phyloP scores from a whole-genome alignment of 805 yeast species.

The Monosporozyma yasuniensis region DNA sequence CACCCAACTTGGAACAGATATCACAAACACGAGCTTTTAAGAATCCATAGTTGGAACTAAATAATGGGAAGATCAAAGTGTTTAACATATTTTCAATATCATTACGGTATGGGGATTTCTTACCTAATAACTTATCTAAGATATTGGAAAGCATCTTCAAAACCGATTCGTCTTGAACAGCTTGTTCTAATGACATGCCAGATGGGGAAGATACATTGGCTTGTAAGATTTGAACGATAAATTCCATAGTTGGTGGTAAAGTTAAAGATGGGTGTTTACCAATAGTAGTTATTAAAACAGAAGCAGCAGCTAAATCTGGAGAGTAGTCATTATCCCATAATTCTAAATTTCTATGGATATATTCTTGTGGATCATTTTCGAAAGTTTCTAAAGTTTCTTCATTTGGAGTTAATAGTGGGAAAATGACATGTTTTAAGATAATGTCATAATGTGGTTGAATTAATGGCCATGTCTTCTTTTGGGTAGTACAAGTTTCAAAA shows the following conservation, averaged over 20 bases:
- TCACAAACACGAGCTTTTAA: constrained; percentile 71
- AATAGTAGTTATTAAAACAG: constrained; percentile 62
- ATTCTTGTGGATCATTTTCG: constrained; percentile 84
- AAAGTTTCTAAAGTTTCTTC: constrained; percentile 62
- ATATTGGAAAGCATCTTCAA: constrained; percentile 71
- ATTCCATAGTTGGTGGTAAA: constrained; percentile 50
- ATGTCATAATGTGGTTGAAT: constrained; percentile 58
- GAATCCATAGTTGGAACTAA: constrained; percentile 52
- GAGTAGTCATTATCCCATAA: constrained; percentile 51
- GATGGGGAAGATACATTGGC: constrained; percentile 12
- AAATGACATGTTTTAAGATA: constrained; percentile 61
- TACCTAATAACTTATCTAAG: constrained; percentile 45
- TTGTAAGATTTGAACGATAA: constrained; percentile 45
- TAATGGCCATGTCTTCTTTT: constrained; percentile 55
- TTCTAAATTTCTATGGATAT: constrained; percentile 65
- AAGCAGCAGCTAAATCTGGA: constrained; percentile 74
- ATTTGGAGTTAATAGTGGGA: constrained; percentile 64
- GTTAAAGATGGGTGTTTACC: constrained; percentile 55
- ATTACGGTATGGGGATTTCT: constrained; percentile 46
- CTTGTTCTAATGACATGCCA: constrained; percentile 36
- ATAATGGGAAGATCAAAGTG: constrained; percentile 60
- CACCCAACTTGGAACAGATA: constrained; percentile 55
- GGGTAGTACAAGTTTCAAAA: constrained; percentile 50
- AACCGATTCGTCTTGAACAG: constrained; percentile 68
- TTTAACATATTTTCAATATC: constrained; percentile 66